Evolutionary conservation across 176 grass and related monocot species (phyloP), one percentile per base, ranked within the genome.

Genomic region (Carex littledalei): DNA sequence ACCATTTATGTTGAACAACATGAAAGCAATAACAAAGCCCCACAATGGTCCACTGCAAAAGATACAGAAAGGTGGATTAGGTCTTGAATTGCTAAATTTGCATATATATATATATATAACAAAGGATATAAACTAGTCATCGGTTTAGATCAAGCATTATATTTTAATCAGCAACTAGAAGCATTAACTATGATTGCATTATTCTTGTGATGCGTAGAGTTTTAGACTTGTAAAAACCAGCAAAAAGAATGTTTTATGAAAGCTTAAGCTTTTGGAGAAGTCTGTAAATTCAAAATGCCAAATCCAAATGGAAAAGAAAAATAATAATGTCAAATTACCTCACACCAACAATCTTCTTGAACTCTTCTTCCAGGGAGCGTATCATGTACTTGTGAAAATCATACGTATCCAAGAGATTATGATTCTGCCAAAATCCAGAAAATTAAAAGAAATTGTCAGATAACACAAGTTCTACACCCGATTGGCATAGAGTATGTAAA

Each of bases 351-450:
- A 98, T 98, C 77, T 78, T 95, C 85, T 92, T 89, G 86, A 98
- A 94, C 61, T 98, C 96, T 80, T 98, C 96, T 98, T 98, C 96
- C 91, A 98, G 88, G 31, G 93, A 98, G 41, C 96, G 91, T 90
- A 98, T 90, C 93, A 95, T 98, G 49, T 95, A 98, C 59, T 86
- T 88, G 80, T 98, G 93, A 86, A 95, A 98, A 93, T 98, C 96
- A 63, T 95, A 98, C 17, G 84, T 89, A 62, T 85, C 59, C 3
- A 81, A 3, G 90, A 98, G 96, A 86, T 98, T 84, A 84, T 98
- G 93, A 35, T 90, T 98, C 96, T 98, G 84, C 47, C 86, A 90
- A 80, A 84, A 90, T 87, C 8, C 43, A 83, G 39, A 50, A 71
- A 87, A 78, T 82, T n/a, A 86, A 81, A 88, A 62, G 67, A 43